phyloP scores from a whole-genome alignment of 2,329 filamentous ascomycete genomes.

The Tolypocladium ovalisporum region DNA sequence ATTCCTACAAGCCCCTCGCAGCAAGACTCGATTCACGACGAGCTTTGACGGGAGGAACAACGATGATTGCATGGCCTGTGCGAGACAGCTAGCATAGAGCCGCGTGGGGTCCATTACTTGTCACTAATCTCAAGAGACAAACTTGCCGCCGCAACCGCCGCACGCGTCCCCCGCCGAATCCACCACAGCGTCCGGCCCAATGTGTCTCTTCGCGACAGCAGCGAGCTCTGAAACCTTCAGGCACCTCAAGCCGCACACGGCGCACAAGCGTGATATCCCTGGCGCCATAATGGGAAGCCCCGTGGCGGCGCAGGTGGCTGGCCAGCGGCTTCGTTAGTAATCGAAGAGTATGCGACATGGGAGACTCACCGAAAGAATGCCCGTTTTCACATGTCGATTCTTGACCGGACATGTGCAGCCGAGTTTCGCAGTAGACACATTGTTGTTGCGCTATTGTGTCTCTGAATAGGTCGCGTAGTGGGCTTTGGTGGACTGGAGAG shows the following conservation, averaged over 20 bases:
- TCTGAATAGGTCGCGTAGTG: constrained; percentile 27
- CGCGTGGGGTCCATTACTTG: no score
- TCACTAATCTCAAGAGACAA: constrained; percentile 17
- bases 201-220: constrained; percentile 17
- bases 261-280: constrained; percentile 41
- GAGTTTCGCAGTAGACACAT: constrained; percentile 36
- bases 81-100: no score
- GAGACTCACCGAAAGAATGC: constrained; percentile 27
- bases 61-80: no score
- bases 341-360: neutral
- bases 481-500: constrained; percentile 7
- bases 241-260: constrained; percentile 41
- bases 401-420: constrained; percentile 19
- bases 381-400: constrained; percentile 27
- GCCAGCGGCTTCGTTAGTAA: neutral
- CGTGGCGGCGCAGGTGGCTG: constrained; percentile 43
- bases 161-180: constrained; percentile 23
- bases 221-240: constrained; percentile 32
- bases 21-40: no score
- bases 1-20: no score
- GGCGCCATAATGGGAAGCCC: constrained; percentile 44
- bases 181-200: constrained; percentile 16
- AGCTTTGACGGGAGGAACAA: no score
- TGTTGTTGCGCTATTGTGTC: constrained; percentile 21
- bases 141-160: constrained; percentile 31